Evolutionary conservation across 305 asterid genomes (phyloP), one percentile per base, ranked within the genome.

Genomic region (Fraxinus sp.): DNA sequence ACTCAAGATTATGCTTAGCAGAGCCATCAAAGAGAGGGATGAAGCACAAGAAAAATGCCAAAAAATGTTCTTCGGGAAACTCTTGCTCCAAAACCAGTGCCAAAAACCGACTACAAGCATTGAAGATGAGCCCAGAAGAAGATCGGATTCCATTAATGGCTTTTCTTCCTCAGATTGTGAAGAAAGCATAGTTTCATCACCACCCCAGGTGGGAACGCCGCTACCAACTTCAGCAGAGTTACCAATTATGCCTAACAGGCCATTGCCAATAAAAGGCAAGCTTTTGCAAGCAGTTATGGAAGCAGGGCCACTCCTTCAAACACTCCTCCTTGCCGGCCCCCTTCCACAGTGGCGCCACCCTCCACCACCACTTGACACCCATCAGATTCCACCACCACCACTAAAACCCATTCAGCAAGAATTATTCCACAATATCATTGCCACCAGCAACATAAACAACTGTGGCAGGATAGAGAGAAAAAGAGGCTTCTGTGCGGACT

Each of bases 311-410:
- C 75, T 95, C 43, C 91, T 94, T 7, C 97, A 95, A 84, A 91
- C 94, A 3, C 93, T 92, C 36, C 90, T 93, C 80, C 88, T 92
- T 59, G 97, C 98, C 22, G 98, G 98, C 2, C 98, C 98, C 36
- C 91, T 95, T 1, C 98, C 98, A 0, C 92, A 87, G 87, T 95
- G 98, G 98, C 95, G 97, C 86, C 93, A 91, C 91, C 98, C 98
- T 37, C 99, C 99, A 36, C 98, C 98, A 16, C 90, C 94, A 0
- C 87, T 95, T 0, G 94, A 93, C 46, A 68, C 91, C 4, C 85
- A 71, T 28, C 91, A 89, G 79, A 91, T 93, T 73, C 98, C 98
- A 36, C 90, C 94, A 1, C 97, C 98, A 13, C 78, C 84, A 18
- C 76, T 55, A 64, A 14, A 39, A 10, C 81, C 83, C 75, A 78